Percentiles rank a stretch among this genome's conserved stretches.
Evolutionary conservation across 768 basidiomycete species (phyloP).

Genomic region (Collybiopsis confluens): DNA sequence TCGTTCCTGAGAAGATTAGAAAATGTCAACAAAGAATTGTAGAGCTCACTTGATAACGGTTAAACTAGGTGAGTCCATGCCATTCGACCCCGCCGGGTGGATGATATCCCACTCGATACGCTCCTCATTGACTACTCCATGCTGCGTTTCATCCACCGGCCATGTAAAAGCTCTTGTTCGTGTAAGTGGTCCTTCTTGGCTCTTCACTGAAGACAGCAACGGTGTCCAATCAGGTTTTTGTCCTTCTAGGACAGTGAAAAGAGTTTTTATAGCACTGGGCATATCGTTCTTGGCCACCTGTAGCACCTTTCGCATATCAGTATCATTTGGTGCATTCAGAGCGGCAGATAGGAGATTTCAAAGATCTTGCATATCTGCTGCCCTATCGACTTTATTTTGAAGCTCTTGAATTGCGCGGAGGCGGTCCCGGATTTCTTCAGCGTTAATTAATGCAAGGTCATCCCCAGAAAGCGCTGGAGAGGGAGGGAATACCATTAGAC

Average conservation of each 20-base stretch:
- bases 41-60: conserved; percentile 41
- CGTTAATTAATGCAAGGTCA: not conserved
- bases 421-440: not conserved
- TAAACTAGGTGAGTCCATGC: conserved; percentile 34
- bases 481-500: not conserved
- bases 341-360: conserved; percentile 34
- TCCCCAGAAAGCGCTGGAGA: not conserved
- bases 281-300: conserved; percentile 39
- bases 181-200: not conserved
- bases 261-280: conserved; percentile 47
- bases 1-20: conserved; percentile 31
- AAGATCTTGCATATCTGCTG: conserved; percentile 33
- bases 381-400: conserved; percentile 33
- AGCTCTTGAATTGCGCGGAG: conserved; percentile 14
- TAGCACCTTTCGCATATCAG: conserved; percentile 36
- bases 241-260: conserved; percentile 40
- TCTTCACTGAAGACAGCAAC: too few species aligned
- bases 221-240: not conserved
- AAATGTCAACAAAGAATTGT: too few species aligned
- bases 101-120: conserved; percentile 27
- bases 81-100: not conserved
- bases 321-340: conserved; percentile 32
- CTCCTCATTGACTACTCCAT: conserved; percentile 33
- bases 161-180: conserved; percentile 4
- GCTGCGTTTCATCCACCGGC: conserved; percentile 5